Evolutionary conservation across 306 rosid genomes (phyloP).

Genomic region (Canavalia ensiformis): DNA sequence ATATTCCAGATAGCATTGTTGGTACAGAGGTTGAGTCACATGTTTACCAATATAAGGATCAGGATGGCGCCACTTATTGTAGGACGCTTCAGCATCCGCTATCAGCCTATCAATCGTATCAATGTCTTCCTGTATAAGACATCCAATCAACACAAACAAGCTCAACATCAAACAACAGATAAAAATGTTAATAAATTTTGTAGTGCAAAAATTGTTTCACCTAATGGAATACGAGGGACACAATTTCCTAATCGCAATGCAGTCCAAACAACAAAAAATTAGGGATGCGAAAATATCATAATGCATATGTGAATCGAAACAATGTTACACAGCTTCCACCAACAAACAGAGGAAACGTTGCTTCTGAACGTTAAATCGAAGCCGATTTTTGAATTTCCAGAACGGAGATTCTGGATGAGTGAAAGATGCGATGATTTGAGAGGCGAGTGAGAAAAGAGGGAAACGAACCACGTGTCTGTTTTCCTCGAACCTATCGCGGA

Average conservation of each 20-base stretch:
- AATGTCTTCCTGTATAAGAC: slow-evolving; percentile 69
- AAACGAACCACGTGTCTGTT: slow-evolving; percentile 83
- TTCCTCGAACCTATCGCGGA: slow-evolving; percentile 87
- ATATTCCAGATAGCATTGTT: not conserved
- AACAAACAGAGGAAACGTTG: slow-evolving; percentile 10
- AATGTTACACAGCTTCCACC: not conserved
- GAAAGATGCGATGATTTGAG: no score
- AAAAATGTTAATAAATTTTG: not conserved
- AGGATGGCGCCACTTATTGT: slow-evolving; percentile 96
- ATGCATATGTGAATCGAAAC: not conserved
- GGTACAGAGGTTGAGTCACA: not conserved
- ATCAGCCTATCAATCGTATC: slow-evolving; percentile 88
- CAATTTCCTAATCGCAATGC: slow-evolving; percentile 9
- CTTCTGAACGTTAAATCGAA: not conserved
- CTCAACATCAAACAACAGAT: slow-evolving; percentile 20
- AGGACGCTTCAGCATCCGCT: slow-evolving; percentile 72
- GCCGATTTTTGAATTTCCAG: not conserved
- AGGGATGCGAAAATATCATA: not conserved
- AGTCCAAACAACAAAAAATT: not conserved
- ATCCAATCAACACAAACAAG: slow-evolving; percentile 21
- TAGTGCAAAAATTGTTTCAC: not conserved
- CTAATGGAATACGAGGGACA: not conserved
- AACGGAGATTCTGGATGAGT: not conserved
- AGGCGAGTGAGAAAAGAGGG: not conserved
- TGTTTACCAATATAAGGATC: slow-evolving; percentile 92